Base-by-base conservation (phyloP, 1,139 yeast genomes). In the Yamadazyma diddensiae region DNA sequence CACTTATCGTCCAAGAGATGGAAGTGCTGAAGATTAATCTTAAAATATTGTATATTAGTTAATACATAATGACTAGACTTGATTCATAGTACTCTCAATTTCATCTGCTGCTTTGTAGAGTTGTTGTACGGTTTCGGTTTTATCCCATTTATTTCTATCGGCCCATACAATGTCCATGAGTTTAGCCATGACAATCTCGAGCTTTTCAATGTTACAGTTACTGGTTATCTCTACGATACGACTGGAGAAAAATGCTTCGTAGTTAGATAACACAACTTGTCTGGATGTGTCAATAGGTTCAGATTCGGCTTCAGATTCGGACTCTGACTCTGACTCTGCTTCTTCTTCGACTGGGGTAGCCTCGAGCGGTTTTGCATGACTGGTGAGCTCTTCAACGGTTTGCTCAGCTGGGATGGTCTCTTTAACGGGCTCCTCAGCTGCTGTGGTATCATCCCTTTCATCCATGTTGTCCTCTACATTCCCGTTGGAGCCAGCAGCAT, bases 1-100 rank as follows among this genome's bases (percentile, higher is more conserved):
- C 28, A 78, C 79, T 34, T 94, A 94, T 61, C 76, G 97, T 45
- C 97, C 99, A 21, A 75, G 99, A 58, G 98, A 94, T 56, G 98
- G 99, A 27, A 79, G 90, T 60, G 97, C 85, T 21, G 85, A 80
- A 49, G 95, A 87, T 56, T 87, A 59, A 46, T n/a, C 21, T 15
- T 4, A 15, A 11, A 7, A 20, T 9, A 20, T 28, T 23, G 31
- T 35, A 33, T 23, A 24, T 23, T 34, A 24, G 24, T 24, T 22
- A 23, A 37, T 28, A 32, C 26, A 30, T 29, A 18, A 22, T 9
- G 12, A 6, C 12, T 28, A 24, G 12, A 24, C 13, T 23, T 28
- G 31, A 14, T 31, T 30, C 23, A 30, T 29, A 3, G 21, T 14
- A 5, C 28, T 30, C 23, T 43, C 47, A 11, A 45, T 37, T 12